A percentile compares a stretch with the other conserved stretches of the same genome.
phyloP scores from a whole-genome alignment of 768 basidiomycete genomes.

The Lactifluus pinguis region DNA sequence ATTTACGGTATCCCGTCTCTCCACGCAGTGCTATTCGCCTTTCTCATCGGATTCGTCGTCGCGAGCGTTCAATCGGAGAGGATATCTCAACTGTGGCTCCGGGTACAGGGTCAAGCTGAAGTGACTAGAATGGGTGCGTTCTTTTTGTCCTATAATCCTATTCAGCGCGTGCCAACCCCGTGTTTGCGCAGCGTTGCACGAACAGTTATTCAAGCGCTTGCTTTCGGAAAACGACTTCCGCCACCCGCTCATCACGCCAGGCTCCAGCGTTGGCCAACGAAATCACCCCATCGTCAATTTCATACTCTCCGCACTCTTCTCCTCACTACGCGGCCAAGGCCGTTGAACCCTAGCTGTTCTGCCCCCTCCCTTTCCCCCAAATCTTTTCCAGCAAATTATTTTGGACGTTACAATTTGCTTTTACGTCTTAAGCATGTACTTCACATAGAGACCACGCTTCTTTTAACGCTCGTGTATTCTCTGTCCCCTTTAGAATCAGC shows the following conservation, averaged over 20 bases:
- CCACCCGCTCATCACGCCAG: neutral
- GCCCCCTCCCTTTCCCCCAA: neutral
- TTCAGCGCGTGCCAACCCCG: neutral
- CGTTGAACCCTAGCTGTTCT: neutral
- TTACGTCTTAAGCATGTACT: neutral
- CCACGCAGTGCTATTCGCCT: neutral
- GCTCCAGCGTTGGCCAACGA: neutral
- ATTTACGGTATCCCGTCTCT: neutral
- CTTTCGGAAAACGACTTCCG: constrained; percentile 1
- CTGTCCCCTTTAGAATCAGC: neutral
- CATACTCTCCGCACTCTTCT: neutral
- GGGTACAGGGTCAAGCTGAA: neutral
- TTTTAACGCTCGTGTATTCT: neutral
- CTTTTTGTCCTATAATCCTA: neutral
- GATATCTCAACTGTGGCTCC: neutral
- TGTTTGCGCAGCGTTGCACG: neutral
- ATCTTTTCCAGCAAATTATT: neutral
- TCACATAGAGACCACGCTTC: neutral
- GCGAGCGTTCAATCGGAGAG: neutral
- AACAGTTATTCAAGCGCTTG: neutral
- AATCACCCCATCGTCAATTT: neutral
- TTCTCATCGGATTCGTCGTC: neutral
- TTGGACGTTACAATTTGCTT: no score
- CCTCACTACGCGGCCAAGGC: neutral
- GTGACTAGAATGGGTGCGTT: neutral